phyloP scores from a whole-genome alignment of 73 alveolate species.

The Symbiodinium pilosum region DNA sequence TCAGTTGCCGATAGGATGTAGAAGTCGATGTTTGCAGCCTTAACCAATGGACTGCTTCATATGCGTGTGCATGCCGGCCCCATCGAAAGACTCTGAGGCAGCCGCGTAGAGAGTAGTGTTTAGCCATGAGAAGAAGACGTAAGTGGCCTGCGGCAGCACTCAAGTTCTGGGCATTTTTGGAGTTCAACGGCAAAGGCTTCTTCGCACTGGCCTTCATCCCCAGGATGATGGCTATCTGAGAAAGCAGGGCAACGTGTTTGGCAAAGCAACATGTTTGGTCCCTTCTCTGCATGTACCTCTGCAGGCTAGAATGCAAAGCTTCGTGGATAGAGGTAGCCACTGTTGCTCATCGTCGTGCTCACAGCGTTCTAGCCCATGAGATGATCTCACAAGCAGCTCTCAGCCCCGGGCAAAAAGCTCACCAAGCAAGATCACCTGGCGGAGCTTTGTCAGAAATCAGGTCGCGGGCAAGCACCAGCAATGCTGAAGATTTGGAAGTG shows the following conservation, averaged over 20 bases:
- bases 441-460: not conserved
- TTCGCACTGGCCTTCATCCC: conserved; percentile 56
- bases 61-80: no score
- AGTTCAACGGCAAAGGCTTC: not conserved
- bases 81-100: conserved; percentile 21
- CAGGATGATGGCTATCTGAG: conserved; percentile 32
- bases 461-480: no score
- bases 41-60: no score
- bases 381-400: not conserved
- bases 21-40: conserved; percentile 78
- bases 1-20: conserved; percentile 34
- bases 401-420: conserved; percentile 48
- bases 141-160: conserved; percentile 12
- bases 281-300: not conserved
- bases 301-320: no score
- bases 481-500: no score
- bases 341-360: no score
- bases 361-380: no score
- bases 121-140: conserved; percentile 83
- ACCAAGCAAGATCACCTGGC: conserved; percentile 60
- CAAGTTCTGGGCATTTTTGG: not conserved
- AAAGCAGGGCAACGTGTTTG: not conserved
- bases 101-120: conserved; percentile 17
- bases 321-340: no score
- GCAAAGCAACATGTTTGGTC: not conserved